phyloP scores from a whole-genome alignment of 2,329 filamentous ascomycete species.

The Exophiala phaeomuriformis region DNA sequence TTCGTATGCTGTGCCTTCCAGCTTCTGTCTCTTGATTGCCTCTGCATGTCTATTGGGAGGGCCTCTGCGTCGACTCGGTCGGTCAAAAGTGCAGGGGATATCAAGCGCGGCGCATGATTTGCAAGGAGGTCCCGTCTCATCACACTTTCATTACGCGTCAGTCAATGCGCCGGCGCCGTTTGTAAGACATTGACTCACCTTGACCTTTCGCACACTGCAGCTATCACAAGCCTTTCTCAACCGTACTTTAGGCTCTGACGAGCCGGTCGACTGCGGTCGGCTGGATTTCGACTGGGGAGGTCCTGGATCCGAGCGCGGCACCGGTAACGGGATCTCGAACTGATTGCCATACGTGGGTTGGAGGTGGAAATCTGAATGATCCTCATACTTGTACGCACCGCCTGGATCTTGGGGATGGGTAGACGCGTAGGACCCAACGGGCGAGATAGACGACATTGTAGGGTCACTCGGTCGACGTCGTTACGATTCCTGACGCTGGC shows the following conservation, averaged over 20 bases:
- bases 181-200: slow-evolving; percentile 33
- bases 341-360: slow-evolving; percentile 17
- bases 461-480: neutral
- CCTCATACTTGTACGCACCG: slow-evolving; percentile 21
- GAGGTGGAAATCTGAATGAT: slow-evolving; percentile 20
- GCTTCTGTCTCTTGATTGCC: slow-evolving; percentile 55
- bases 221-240: slow-evolving; percentile 48
- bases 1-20: slow-evolving; percentile 32
- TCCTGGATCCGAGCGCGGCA: slow-evolving; percentile 10
- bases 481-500: slow-evolving; percentile 1
- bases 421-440: slow-evolving; percentile 11
- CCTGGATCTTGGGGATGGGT: slow-evolving; percentile 14
- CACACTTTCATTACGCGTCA: slow-evolving; percentile 44
- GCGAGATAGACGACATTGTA: slow-evolving; percentile 21
- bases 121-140: slow-evolving; percentile 60
- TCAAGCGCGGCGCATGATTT: slow-evolving; percentile 57
- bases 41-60: slow-evolving; percentile 61
- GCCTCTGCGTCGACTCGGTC: slow-evolving; percentile 56
- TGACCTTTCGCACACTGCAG: slow-evolving; percentile 48
- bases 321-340: slow-evolving; percentile 17
- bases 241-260: slow-evolving; percentile 32
- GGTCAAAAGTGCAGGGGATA: slow-evolving; percentile 60
- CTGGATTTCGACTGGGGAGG: slow-evolving; percentile 5
- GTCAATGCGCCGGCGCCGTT: slow-evolving; percentile 2
- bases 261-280: slow-evolving; percentile 9